Conservation (phyloP, 768 basidiomycete species). For the Suillus cothurnatus region DNA sequence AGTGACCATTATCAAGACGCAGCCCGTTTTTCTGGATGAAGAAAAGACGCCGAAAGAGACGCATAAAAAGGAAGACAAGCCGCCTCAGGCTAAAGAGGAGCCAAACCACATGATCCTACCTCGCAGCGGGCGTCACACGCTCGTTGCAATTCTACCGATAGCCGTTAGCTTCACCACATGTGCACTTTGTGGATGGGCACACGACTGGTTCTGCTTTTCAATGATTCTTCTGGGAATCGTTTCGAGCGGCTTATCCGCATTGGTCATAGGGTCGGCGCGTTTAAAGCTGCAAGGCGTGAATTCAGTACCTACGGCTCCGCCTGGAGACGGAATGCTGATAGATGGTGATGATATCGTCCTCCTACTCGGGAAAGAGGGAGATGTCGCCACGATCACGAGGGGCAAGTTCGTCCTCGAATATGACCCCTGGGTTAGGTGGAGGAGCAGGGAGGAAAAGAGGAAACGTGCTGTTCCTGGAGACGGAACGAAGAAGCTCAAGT, state of each 20-base stretch:
- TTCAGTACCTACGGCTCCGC: slow-evolving; percentile 29
- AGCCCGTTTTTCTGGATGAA: background rate
- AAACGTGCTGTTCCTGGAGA: background rate
- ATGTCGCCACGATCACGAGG: slow-evolving; percentile 17
- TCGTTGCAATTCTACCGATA: slow-evolving; percentile 15
- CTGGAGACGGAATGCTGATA: slow-evolving; percentile 31
- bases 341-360: slow-evolving; percentile 16
- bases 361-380: slow-evolving; percentile 15
- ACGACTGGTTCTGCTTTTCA: slow-evolving; percentile 23
- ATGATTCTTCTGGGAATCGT: slow-evolving; percentile 25
- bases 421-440: background rate
- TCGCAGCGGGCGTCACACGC: background rate
- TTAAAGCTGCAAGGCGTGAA: slow-evolving; percentile 4
- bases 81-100: background rate
- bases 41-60: background rate
- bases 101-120: background rate
- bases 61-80: background rate
- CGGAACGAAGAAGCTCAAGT: background rate
- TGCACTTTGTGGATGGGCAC: slow-evolving; percentile 14
- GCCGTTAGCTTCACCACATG: slow-evolving; percentile 16
- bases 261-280: slow-evolving; percentile 16
- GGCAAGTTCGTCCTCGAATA: slow-evolving; percentile 28
- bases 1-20: slow-evolving; percentile 21
- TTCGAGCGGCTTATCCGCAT: slow-evolving; percentile 20
- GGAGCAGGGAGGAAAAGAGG: background rate